Evolutionary conservation across 495 filamentous ascomycete genomes (phyloP).

Genomic region (Saxispiralis lemnorum): DNA sequence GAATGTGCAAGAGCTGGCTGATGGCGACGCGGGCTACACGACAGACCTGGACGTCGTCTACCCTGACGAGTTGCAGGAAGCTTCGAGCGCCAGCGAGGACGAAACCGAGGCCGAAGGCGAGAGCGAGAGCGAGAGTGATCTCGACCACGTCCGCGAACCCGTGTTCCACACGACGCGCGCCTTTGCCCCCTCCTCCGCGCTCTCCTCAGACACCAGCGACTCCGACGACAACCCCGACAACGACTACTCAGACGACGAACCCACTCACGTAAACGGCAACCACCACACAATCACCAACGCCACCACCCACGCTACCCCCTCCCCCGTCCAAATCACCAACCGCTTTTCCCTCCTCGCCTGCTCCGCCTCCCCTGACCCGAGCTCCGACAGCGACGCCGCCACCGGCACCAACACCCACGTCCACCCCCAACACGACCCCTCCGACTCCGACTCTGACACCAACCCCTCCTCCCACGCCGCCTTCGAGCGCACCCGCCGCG

Average conservation of each 20-base stretch:
- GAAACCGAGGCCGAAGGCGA: neutral
- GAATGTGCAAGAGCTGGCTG: slow-evolving; percentile 8
- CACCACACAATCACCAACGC: too few relatives aligned
- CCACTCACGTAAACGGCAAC: too few relatives aligned
- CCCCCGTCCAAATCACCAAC: neutral
- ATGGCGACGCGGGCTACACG: slow-evolving; percentile 13
- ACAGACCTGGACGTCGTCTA: slow-evolving; percentile 21
- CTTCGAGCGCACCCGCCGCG: slow-evolving; percentile 1
- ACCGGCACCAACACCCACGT: too few relatives aligned
- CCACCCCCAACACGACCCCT: too few relatives aligned
- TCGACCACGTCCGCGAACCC: neutral
- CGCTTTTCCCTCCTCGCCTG: neutral
- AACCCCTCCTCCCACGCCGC: too few relatives aligned
- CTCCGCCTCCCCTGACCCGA: neutral
- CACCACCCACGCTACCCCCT: too few relatives aligned
- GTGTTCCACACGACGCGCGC: too few relatives aligned
- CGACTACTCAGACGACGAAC: too few relatives aligned
- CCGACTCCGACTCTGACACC: neutral
- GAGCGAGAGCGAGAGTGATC: neutral
- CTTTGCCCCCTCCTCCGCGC: too few relatives aligned
- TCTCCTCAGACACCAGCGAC: too few relatives aligned
- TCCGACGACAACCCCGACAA: too few relatives aligned
- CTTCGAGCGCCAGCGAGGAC: slow-evolving; percentile 8
- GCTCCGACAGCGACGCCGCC: too few relatives aligned
- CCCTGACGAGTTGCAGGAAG: slow-evolving; percentile 23